Percentiles rank a stretch among this genome's conserved stretches.
phyloP scores from a whole-genome alignment of 495 filamentous ascomycete genomes.

The Trichoderma virens region DNA sequence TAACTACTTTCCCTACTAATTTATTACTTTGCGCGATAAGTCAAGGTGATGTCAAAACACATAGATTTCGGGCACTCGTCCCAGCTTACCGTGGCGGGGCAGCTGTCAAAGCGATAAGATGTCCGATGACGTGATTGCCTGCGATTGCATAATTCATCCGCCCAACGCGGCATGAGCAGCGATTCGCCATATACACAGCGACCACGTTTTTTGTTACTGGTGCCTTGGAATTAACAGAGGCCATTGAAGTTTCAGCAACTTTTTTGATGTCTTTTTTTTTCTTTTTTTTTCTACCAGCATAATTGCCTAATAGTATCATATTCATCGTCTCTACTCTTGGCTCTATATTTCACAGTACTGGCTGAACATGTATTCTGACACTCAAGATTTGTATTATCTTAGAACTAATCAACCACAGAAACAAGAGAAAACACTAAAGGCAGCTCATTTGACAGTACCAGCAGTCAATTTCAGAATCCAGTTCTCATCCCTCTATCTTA shows the following conservation, averaged over 20 bases:
- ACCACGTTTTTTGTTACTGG: not conserved
- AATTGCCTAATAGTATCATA: no score
- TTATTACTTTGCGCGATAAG: not conserved
- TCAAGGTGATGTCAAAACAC: not conserved
- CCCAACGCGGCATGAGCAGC: not conserved
- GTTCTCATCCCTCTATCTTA: not conserved
- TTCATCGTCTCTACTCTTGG: no score
- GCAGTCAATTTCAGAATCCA: not conserved
- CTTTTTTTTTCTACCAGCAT: no score
- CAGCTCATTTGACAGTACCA: not conserved
- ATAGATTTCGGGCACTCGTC: not conserved
- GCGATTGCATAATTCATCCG: not conserved
- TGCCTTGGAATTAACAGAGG: not conserved
- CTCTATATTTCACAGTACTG: no score
- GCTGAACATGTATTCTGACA: no score
- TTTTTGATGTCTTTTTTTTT: no score
- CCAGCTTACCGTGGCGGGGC: not conserved
- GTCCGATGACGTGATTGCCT: not conserved
- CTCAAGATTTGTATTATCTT: no score
- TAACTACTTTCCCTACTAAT: no score
- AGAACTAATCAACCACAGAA: no score
- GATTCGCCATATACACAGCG: no score
- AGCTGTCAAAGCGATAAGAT: not conserved
- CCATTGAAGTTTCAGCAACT: no score
- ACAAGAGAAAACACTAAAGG: no score